A percentile compares a stretch with the other conserved stretches of the same genome.
Evolutionary conservation across 2,329 filamentous ascomycete species (phyloP).

Genomic region (Coniochaeta sp.): DNA sequence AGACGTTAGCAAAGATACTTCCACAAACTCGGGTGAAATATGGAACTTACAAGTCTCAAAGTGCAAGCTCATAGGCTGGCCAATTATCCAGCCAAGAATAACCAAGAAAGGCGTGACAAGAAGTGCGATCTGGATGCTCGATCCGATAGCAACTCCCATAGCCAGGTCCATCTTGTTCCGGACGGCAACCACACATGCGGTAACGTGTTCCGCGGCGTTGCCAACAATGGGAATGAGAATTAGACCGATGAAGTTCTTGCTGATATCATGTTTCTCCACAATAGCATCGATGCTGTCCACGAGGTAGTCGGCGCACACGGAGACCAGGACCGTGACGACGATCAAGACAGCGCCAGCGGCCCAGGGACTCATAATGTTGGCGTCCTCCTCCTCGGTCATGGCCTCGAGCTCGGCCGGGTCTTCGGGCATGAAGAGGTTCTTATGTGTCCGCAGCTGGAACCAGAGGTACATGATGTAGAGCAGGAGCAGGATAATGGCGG

Average conservation of each 20-base stretch:
- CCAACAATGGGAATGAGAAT: conserved; percentile 75
- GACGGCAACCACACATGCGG: conserved; percentile 69
- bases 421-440: conserved; percentile 61
- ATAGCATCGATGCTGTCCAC: conserved; percentile 70
- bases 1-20: conserved; percentile 1
- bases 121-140: conserved; percentile 75
- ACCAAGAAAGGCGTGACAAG: conserved; percentile 76
- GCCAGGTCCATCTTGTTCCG: conserved; percentile 73
- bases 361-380: conserved; percentile 52
- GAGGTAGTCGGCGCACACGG: conserved; percentile 69
- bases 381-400: conserved; percentile 27
- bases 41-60: conserved; percentile 63
- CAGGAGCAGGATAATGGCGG: conserved; percentile 65
- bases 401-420: conserved; percentile 25
- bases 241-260: conserved; percentile 74
- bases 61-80: conserved; percentile 66
- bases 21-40: conserved; percentile 6
- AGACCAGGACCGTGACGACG: conserved; percentile 61
- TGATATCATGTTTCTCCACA: conserved; percentile 63
- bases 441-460: conserved; percentile 73
- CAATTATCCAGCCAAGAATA: conserved; percentile 70
- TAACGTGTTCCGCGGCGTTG: conserved; percentile 76
- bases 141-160: conserved; percentile 76
- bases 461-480: conserved; percentile 71
- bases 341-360: conserved; percentile 62